Evolutionary conservation across 192 early-diverging fungal genomes (phyloP).

Genomic region (Coemansia sp.): DNA sequence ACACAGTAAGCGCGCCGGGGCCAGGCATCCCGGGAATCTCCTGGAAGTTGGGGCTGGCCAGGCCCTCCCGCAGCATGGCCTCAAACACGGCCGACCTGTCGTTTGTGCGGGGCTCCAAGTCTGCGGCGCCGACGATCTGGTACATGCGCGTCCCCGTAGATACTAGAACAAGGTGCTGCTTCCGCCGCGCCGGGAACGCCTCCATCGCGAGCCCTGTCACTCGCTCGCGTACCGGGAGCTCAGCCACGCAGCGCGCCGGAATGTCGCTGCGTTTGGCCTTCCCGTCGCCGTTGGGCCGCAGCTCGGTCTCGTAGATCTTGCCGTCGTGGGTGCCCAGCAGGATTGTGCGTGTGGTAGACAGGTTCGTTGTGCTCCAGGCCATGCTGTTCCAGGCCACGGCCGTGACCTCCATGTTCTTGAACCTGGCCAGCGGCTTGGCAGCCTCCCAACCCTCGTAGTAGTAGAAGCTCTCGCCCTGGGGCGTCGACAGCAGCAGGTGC

Average conservation of each 20-base stretch:
- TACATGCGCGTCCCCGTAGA: conserved; percentile 85
- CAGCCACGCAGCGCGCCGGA: conserved; percentile 55
- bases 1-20: conserved; percentile 26
- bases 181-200: conserved; percentile 64
- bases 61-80: conserved; percentile 63
- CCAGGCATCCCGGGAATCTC: conserved; percentile 56
- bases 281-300: conserved; percentile 79
- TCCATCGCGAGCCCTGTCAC: conserved; percentile 79
- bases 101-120: conserved; percentile 32
- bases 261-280: conserved; percentile 80
- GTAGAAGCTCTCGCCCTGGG: conserved; percentile 89
- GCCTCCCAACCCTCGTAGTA: conserved; percentile 80
- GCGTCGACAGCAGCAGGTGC: conserved; percentile 83
- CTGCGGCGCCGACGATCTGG: conserved; percentile 75
- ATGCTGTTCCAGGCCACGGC: conserved; percentile 87
- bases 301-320: conserved; percentile 81
- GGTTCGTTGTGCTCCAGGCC: conserved; percentile 20
- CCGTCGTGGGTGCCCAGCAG: conserved; percentile 84
- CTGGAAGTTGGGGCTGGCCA: conserved; percentile 57
- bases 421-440: conserved; percentile 67
- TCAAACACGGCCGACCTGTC: conserved; percentile 69
- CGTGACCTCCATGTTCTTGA: conserved; percentile 76
- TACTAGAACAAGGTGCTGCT: conserved; percentile 74
- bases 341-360: conserved; percentile 71
- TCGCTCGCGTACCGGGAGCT: conserved; percentile 64